These are phyloP conservation scores for Aspergillus pseudoglaucus DNA, from an alignment of 2,329 filamentous ascomycete genomes.

Conservation along the genomic window DNA sequence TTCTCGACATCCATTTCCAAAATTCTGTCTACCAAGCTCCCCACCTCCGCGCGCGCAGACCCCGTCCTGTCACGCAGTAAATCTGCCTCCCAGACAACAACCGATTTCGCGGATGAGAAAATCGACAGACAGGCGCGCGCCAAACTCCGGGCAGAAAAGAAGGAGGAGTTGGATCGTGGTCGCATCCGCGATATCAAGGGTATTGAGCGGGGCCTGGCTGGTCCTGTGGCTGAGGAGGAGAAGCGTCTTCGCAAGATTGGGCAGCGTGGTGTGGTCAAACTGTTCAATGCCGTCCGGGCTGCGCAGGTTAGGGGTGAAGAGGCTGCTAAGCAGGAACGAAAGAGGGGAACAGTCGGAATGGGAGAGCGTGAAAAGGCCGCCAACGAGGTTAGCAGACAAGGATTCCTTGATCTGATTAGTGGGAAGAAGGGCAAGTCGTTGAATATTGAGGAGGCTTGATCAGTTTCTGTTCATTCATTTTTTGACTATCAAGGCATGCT, in stretches of 20 bases:
- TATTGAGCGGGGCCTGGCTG: constrained; percentile 48
- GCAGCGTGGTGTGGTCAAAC: constrained; percentile 86
- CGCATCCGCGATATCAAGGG: constrained; percentile 80
- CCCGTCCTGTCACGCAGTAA: constrained; percentile 84
- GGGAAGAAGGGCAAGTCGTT: constrained; percentile 47
- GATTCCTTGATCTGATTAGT: constrained; percentile 84
- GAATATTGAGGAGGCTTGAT: constrained; percentile 39
- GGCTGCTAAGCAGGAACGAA: constrained; percentile 59
- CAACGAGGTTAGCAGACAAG: constrained; percentile 94
- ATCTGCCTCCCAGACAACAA: constrained; percentile 64
- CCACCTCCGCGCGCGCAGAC: constrained; percentile 72
- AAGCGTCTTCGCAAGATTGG: constrained; percentile 77
- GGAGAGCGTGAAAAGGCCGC: constrained; percentile 77
- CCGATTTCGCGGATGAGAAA: constrained; percentile 65
- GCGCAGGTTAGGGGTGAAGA: constrained; percentile 85
- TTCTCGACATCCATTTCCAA: constrained; percentile 92
- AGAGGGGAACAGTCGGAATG: constrained; percentile 70
- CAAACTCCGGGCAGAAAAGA: constrained; percentile 74
- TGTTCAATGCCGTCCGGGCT: constrained; percentile 91
- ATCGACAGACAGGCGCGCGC: constrained; percentile 75
- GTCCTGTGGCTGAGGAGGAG: constrained; percentile 61
- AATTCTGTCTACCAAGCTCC: constrained; percentile 84
- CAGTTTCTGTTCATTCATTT: not conserved
- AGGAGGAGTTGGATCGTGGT: constrained; percentile 73
- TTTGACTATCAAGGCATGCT: constrained; percentile 21